phyloP scores from a whole-genome alignment of 768 basidiomycete species.

The Suillus plorans region DNA sequence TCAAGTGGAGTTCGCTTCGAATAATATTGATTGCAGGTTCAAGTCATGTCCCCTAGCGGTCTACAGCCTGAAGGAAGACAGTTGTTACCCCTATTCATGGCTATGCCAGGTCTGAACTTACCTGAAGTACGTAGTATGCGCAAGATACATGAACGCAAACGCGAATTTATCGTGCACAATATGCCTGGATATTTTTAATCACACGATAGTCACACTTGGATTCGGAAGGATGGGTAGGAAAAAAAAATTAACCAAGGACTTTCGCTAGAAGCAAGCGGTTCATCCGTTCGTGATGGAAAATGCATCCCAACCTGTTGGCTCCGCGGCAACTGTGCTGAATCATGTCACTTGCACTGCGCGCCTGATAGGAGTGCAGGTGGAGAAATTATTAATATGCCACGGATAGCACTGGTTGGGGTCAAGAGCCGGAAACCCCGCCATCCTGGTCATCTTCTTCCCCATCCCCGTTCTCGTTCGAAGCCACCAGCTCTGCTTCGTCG shows the following conservation, averaged over 20 bases:
- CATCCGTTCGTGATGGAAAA: not conserved
- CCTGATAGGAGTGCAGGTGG: not conserved
- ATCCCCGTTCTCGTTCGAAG: constrained; percentile 11
- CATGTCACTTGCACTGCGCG: not conserved
- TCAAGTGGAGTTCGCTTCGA: not conserved
- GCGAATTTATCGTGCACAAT: not conserved
- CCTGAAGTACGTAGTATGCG: not conserved
- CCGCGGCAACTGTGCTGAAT: not conserved
- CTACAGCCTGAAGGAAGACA: not conserved
- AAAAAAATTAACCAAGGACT: not conserved
- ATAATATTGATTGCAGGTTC: not conserved
- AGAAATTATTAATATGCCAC: not conserved
- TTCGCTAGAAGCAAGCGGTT: not conserved
- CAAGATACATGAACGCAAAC: not conserved
- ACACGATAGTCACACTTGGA: not conserved
- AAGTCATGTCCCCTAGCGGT: not conserved
- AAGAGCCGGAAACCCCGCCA: constrained; percentile 13
- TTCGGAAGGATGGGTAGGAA: not conserved
- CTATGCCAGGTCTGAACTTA: not conserved
- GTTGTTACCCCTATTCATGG: not conserved
- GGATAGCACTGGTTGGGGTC: constrained; percentile 5
- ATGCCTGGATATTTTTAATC: not conserved
- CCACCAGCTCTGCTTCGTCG: constrained; percentile 17
- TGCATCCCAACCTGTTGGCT: not conserved
- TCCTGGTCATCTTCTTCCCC: constrained; percentile 9